Evolutionary conservation across 345 rosid species (phyloP).

Genomic region (Eucalyptus microcorys): DNA sequence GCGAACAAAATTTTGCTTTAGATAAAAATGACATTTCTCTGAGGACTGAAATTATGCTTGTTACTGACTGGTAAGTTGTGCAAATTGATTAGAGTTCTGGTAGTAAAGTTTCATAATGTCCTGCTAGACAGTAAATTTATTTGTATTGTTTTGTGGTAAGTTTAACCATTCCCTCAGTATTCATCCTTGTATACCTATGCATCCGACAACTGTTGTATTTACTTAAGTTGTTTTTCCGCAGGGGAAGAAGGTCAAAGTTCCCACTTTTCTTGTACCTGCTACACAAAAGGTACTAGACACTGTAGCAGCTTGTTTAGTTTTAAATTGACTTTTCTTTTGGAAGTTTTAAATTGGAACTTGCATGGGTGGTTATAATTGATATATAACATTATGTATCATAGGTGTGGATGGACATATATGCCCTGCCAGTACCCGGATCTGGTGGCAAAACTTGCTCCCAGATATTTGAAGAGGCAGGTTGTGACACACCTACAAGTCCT

Average conservation of each 20-base stretch:
- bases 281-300: slow-evolving; percentile 58
- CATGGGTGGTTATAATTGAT: not conserved
- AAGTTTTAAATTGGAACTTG: not conserved
- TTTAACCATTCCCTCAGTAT: not conserved
- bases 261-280: slow-evolving; percentile 96
- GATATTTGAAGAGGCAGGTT: slow-evolving; percentile 97
- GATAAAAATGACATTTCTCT: not conserved
- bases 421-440: slow-evolving; percentile 87
- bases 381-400: not conserved
- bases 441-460: slow-evolving; percentile 96
- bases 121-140: not conserved
- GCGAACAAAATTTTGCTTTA: not conserved
- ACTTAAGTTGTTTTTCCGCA: slow-evolving; percentile 9
- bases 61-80: not conserved
- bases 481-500: slow-evolving; percentile 95
- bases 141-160: not conserved
- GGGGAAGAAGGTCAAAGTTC: slow-evolving; percentile 90
- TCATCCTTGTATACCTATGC: not conserved
- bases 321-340: not conserved
- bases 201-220: not conserved
- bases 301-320: not conserved
- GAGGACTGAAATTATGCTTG: not conserved
- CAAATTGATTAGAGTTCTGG: not conserved
- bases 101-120: not conserved
- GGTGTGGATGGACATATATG: slow-evolving; percentile 92